A percentile compares a stretch with the other conserved stretches of the same genome.
Evolutionary conservation across 2,329 filamentous ascomycete genomes (phyloP).

Genomic region (Beauveria pseudobassiana): DNA sequence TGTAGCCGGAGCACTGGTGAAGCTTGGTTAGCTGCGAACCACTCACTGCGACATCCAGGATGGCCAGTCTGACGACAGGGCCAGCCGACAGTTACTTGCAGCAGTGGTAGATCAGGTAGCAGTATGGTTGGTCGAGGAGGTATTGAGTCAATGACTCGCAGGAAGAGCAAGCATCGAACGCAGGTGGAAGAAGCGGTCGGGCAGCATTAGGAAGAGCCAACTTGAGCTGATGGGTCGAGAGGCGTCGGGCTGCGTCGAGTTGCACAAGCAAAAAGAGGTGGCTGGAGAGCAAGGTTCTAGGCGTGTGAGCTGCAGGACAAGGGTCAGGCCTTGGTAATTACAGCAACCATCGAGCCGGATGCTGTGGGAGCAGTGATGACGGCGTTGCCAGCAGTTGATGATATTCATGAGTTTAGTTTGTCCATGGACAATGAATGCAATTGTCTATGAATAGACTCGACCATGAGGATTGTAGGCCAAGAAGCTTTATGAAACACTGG

Average conservation of each 20-base stretch:
- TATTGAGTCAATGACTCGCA: conserved; percentile 6
- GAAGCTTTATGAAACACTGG: neutral
- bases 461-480: neutral
- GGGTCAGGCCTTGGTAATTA: neutral
- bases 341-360: neutral
- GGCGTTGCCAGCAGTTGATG: neutral
- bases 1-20: neutral
- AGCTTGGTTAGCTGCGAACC: neutral
- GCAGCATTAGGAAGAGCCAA: neutral
- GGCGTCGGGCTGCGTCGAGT: neutral
- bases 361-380: neutral
- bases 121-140: neutral
- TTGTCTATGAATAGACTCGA: neutral
- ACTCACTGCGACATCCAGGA: neutral
- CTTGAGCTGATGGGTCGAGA: neutral
- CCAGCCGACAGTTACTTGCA: neutral
- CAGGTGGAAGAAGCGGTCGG: conserved; percentile 10
- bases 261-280: conserved; percentile 6
- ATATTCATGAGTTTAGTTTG: neutral
- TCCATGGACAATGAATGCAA: neutral
- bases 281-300: conserved; percentile 6
- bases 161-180: neutral
- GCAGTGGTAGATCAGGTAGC: neutral
- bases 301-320: neutral
- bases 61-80: neutral